phyloP scores from a whole-genome alignment of 805 yeast species.

The Myxozyma vanderwaltii region DNA sequence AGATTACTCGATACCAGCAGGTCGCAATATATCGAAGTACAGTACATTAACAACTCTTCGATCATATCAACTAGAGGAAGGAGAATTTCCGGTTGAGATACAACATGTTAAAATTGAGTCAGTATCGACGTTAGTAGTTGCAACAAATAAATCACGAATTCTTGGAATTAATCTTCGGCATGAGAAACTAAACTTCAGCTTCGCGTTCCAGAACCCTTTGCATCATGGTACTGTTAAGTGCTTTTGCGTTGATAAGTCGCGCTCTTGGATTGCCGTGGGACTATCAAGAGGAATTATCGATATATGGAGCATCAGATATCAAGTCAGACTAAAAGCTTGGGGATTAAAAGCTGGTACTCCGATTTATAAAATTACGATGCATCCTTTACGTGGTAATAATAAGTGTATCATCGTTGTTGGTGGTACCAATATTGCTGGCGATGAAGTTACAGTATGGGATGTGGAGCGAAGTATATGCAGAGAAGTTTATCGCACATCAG shows the following conservation, averaged over 20 bases:
- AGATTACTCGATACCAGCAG: slow-evolving; percentile 30
- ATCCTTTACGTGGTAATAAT: slow-evolving; percentile 49
- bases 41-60: slow-evolving; percentile 45
- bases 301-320: slow-evolving; percentile 81
- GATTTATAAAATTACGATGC: slow-evolving; percentile 51
- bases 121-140: slow-evolving; percentile 50
- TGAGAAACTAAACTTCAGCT: slow-evolving; percentile 43
- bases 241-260: slow-evolving; percentile 56
- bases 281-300: slow-evolving; percentile 72
- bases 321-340: slow-evolving; percentile 62
- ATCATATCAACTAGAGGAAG: slow-evolving; percentile 46
- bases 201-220: slow-evolving; percentile 55
- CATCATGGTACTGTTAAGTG: slow-evolving; percentile 67
- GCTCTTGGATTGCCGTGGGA: slow-evolving; percentile 71
- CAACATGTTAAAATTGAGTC: slow-evolving; percentile 48
- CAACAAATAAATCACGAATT: slow-evolving; percentile 58
- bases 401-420: slow-evolving; percentile 64
- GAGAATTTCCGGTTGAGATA: slow-evolving; percentile 51
- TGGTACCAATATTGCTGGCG: slow-evolving; percentile 54
- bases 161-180: slow-evolving; percentile 59
- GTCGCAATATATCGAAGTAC: slow-evolving; percentile 30
- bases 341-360: slow-evolving; percentile 55
- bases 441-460: slow-evolving; percentile 75
- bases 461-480: slow-evolving; percentile 63
- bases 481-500: slow-evolving; percentile 41